Base-by-base conservation (phyloP, 495 filamentous ascomycete species). In the Trichoderma reesei region DNA sequence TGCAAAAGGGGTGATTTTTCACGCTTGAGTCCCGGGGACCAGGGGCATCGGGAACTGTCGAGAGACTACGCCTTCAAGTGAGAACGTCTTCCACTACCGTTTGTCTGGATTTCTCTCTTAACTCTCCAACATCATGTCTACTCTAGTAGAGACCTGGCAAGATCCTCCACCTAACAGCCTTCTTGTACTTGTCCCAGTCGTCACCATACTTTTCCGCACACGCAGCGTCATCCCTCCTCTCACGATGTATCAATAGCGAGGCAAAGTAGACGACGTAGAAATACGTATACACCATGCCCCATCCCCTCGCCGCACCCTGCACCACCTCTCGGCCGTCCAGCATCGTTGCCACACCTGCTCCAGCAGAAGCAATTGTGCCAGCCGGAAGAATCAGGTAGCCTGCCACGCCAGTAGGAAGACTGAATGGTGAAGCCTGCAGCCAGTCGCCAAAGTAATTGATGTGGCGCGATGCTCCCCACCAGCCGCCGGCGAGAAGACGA, bases 361-460 rank as follows among this genome's bases (percentile, higher is more conserved):
- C 74, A n/a, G 71, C 73, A 13, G 75, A 72, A 1, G 31, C 61
- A 33, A 75, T 65, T 33, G 71, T 76, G n/a, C 80, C 80, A n/a
- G 80, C 78, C 36, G 80, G 74, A 39, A 84, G 70, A 68, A 90
- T 80, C 5, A 79, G 68, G 71, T 91, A 96, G 33, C 92, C 92
- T 0, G 92, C 88, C 64, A 96, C 76, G 4, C 91, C 91, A 6
- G 94, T 97, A 0, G 95, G 94, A 18, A 98, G 79, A 64, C 86
- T 89, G 75, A 92, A 98, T 0, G 90, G 86, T 90, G 91, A 98
- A 14, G 86, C 83, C 86, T 96, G 90, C 62, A 92, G 76, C 93
- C 93, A 98, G 76, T 98, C 94, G 39, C 93, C 95, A 18, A 96
- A 75, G 73, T 98, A 98, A 77, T 98, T 98, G 80, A 97, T 93